Base-by-base conservation (phyloP, 2,329 filamentous ascomycete species). In the Diaporthe vaccinii region DNA sequence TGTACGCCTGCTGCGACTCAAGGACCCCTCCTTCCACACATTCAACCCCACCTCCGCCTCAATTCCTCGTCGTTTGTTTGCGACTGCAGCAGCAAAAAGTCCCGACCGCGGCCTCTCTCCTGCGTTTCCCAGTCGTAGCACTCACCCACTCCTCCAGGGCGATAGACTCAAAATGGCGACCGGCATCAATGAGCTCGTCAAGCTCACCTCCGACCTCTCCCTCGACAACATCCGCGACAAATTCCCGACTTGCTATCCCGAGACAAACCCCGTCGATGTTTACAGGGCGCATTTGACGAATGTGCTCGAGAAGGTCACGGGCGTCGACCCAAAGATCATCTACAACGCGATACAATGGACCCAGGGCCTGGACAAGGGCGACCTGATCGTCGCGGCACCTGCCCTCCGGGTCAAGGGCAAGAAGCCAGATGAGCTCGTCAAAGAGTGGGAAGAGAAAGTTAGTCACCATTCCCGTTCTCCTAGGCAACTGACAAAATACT, bases 281-380 rank as follows among this genome's bases (percentile, higher is more conserved):
- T 97, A 95, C 88, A 90, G 95, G 76, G 91, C 92, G 51, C 93
- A 96, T 82, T 90, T 97, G 77, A 92, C 93, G 77, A 88, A 92
- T 57, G 86, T 94, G 67, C 86, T 97, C 55, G 86, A 90, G 46
- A 86, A 90, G 28, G 89, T 95, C 76, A 94, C 93, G 3, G 93
- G 93, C 31, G 93, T 95, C 39, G 93, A 94, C 75, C 83, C 88
- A 46, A 86, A 89, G 72, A 91, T 95, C 79, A 92, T 97, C 82
- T 95, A 94, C 85, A 91, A 91, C 36, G 91, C 91, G 51, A 86
- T 98, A 57, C 90, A 93, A 85, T 96, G 94, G 94, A 96, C 95
- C 7, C 88, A 91, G 77, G 91, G 92, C 51, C 87, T 95, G 31
- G 95, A 97, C 78, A 95, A 96, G 86, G 95, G 95, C 65, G 95